Evolutionary conservation across 192 early-diverging fungal species (phyloP).

Genomic region (Coemansia sp.): DNA sequence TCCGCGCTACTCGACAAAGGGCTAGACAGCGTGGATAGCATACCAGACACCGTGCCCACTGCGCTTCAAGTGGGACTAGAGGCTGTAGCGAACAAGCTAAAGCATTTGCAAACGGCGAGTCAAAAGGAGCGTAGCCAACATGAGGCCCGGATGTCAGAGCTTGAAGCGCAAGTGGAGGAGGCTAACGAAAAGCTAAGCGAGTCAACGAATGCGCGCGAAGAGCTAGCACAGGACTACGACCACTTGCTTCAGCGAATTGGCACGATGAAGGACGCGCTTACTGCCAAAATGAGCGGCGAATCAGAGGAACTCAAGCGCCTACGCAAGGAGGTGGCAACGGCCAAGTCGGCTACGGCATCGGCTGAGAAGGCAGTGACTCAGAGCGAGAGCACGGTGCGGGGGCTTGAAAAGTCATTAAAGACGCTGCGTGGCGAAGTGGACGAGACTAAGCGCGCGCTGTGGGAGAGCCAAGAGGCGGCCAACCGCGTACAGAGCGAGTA

Average conservation of each 20-base stretch:
- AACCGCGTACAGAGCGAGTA: constrained; percentile 32
- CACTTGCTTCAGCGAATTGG: constrained; percentile 71
- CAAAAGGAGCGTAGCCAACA: constrained; percentile 2
- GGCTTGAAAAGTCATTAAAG: constrained; percentile 1
- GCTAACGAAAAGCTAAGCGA: constrained; percentile 27
- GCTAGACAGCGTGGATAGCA: background rate
- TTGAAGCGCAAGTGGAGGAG: constrained; percentile 28
- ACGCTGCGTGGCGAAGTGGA: constrained; percentile 26
- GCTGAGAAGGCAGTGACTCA: constrained; percentile 3
- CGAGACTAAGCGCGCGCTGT: constrained; percentile 28
- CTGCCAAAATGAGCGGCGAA: constrained; percentile 81
- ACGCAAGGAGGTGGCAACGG: constrained; percentile 27
- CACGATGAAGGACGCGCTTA: constrained; percentile 76
- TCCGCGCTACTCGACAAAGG: constrained; percentile 5
- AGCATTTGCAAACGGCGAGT: background rate
- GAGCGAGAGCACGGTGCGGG: constrained; percentile 1
- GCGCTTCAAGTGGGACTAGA: constrained; percentile 27
- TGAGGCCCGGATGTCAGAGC: constrained; percentile 1
- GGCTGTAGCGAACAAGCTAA: constrained; percentile 5
- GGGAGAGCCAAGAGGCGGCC: constrained; percentile 43
- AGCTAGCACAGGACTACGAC: constrained; percentile 59
- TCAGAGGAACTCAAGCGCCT: constrained; percentile 56
- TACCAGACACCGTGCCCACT: constrained; percentile 24
- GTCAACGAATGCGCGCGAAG: constrained; percentile 35
- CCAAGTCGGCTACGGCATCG: constrained; percentile 13